phyloP scores from a whole-genome alignment of 805 yeast genomes.

The Candida ficus region DNA sequence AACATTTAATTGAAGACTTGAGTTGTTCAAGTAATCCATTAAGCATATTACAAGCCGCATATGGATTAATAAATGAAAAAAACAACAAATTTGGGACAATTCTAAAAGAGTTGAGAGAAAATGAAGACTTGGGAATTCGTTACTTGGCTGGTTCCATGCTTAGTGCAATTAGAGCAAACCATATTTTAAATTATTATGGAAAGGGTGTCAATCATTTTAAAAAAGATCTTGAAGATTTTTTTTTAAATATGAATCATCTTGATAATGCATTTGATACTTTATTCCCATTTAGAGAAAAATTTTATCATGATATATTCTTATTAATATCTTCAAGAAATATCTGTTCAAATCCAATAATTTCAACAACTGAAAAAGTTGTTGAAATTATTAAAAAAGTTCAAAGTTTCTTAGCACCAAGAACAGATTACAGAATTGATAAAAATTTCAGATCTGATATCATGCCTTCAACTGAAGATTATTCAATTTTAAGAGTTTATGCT shows the following conservation, averaged over 20 bases:
- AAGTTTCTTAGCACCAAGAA: background rate
- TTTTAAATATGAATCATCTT: slow-evolving; percentile 5
- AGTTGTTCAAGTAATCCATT: background rate
- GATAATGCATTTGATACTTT: slow-evolving; percentile 20
- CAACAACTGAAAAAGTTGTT: background rate
- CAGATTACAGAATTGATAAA: slow-evolving; percentile 5
- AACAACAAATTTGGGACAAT: background rate
- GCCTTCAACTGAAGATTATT: slow-evolving; percentile 10
- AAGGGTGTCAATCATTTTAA: background rate
- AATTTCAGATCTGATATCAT: slow-evolving; percentile 6
- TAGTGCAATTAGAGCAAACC: slow-evolving; percentile 1
- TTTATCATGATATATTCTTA: background rate
- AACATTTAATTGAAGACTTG: background rate
- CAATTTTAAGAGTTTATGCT: slow-evolving; percentile 8
- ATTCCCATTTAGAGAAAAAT: slow-evolving; percentile 11
- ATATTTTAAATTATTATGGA: background rate
- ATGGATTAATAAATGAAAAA: background rate
- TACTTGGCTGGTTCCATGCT: background rate
- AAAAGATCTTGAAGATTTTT: slow-evolving; percentile 12
- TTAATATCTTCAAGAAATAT: background rate
- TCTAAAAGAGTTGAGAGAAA: background rate
- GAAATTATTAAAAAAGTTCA: background rate
- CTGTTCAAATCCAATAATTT: background rate
- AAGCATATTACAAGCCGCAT: background rate
- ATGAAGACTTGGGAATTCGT: background rate